A percentile compares a stretch with the other conserved stretches of the same genome.
These are phyloP conservation scores for Kuraishia ogatae DNA, from an alignment of 805 yeast species.

Conservation along the genomic window DNA sequence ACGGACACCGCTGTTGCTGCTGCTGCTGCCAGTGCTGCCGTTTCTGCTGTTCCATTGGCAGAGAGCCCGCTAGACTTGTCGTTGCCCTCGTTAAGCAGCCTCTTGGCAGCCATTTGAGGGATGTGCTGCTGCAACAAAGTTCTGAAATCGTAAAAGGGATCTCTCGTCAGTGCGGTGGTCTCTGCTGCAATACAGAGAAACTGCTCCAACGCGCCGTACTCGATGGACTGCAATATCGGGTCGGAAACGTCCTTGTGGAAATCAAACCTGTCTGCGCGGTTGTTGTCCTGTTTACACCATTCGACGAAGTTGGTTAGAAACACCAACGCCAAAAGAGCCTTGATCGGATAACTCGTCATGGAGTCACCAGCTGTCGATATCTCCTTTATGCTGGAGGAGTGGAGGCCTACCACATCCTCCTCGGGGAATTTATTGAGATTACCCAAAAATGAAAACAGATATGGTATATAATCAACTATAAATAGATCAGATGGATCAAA, in stretches of 20 bases:
- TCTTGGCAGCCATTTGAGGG: conserved; percentile 46
- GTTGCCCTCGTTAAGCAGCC: conserved; percentile 31
- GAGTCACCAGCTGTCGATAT: conserved; percentile 25
- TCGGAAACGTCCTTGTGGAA: conserved; percentile 47
- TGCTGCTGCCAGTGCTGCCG: conserved; percentile 24
- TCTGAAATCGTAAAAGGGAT: conserved; percentile 55
- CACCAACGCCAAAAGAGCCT: conserved; percentile 37
- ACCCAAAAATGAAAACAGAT: conserved; percentile 37
- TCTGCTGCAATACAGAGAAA: conserved; percentile 55
- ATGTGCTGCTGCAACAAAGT: conserved; percentile 56
- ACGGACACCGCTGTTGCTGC: conserved; percentile 14
- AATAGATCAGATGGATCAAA: conserved; percentile 56
- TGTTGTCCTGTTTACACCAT: conserved; percentile 52
- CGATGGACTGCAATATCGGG: conserved; percentile 51
- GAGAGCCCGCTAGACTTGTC: conserved; percentile 14
- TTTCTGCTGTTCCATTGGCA: conserved; percentile 11
- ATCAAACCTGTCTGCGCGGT: conserved; percentile 37
- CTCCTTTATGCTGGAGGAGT: conserved; percentile 26
- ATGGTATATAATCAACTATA: conserved; percentile 57
- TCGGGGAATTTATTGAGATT: conserved; percentile 26
- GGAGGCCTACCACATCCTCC: conserved; percentile 27
- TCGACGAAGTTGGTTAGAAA: conserved; percentile 52
- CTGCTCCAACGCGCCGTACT: conserved; percentile 65
- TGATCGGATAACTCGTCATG: conserved; percentile 37
- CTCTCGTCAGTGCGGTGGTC: conserved; percentile 28